Percentiles rank a stretch among this genome's conserved stretches.
phyloP scores from a whole-genome alignment of 2,329 filamentous ascomycete species.

The Aspergillus floridensis region DNA sequence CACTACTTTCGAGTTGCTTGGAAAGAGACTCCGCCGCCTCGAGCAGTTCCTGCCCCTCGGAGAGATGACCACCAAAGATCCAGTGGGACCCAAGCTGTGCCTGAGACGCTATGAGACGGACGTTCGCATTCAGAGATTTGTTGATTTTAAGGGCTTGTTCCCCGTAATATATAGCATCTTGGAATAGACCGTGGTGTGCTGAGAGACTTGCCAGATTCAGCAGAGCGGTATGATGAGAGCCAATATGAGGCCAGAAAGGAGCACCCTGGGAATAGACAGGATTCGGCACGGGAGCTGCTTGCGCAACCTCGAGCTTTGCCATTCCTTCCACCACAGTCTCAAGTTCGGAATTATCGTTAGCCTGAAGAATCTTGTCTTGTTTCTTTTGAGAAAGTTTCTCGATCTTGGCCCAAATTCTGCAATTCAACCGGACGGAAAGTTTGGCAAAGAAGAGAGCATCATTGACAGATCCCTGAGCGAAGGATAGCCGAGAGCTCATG shows the following conservation, averaged over 20 bases:
- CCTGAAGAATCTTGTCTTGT: conserved; percentile 26
- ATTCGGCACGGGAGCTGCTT: conserved; percentile 38
- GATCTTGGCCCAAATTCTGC: conserved; percentile 51
- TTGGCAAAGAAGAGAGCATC: conserved; percentile 50
- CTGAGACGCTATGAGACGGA: conserved; percentile 50
- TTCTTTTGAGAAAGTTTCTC: conserved; percentile 45
- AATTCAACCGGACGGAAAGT: conserved; percentile 49
- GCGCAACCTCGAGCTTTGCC: conserved; percentile 40
- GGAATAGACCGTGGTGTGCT: conserved; percentile 78
- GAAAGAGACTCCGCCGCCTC: conserved; percentile 58
- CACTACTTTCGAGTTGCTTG: conserved; percentile 50
- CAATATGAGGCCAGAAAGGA: conserved; percentile 75
- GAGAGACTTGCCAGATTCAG: conserved; percentile 74
- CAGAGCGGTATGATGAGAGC: conserved; percentile 68
- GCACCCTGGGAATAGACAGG: conserved; percentile 56
- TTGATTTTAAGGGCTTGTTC: conserved; percentile 80
- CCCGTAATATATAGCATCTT: conserved; percentile 83
- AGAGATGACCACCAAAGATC: conserved; percentile 49
- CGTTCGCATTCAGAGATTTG: conserved; percentile 61
- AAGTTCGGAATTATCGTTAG: conserved; percentile 29
- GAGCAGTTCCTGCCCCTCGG: conserved; percentile 56
- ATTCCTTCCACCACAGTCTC: conserved; percentile 39
- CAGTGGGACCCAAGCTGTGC: conserved; percentile 49
- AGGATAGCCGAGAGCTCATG: conserved; percentile 63
- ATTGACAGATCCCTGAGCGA: conserved; percentile 53